These are phyloP conservation scores for Aspergillus sparsus DNA, from an alignment of 495 filamentous ascomycete genomes.

Conservation along the genomic window DNA sequence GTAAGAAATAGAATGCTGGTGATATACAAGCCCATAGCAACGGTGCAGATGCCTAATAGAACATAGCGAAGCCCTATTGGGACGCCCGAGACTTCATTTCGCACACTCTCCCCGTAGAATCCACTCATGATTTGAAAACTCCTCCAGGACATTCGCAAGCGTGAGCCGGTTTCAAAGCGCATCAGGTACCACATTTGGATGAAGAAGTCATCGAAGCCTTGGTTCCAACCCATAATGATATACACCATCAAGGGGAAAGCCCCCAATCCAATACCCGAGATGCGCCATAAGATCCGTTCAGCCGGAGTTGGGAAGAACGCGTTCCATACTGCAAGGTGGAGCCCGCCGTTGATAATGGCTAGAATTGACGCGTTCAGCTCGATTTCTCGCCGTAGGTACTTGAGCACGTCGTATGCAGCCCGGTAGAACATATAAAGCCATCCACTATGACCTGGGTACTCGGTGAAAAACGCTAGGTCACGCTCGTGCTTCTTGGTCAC, in stretches of 20 bases:
- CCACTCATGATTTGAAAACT: background rate
- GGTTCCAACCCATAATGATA: background rate
- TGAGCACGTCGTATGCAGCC: background rate
- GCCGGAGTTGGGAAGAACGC: background rate
- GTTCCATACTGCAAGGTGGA: background rate
- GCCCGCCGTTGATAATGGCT: background rate
- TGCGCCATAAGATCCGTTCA: background rate
- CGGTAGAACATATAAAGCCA: constrained; percentile 1
- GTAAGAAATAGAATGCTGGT: background rate
- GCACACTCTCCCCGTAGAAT: background rate
- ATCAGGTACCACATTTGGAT: background rate
- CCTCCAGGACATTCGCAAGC: background rate
- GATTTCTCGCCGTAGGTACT: background rate
- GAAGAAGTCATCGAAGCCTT: background rate
- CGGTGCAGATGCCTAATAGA: background rate
- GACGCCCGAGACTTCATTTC: background rate
- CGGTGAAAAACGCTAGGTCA: background rate
- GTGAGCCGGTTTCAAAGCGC: background rate
- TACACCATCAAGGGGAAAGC: background rate
- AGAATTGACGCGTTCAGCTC: background rate
- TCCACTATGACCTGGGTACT: background rate
- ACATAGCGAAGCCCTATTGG: background rate
- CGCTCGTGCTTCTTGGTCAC: background rate
- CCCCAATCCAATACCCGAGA: background rate
- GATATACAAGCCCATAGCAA: background rate